phyloP scores from a whole-genome alignment of 2,329 filamentous ascomycete genomes.

The Clonostachys chloroleuca region DNA sequence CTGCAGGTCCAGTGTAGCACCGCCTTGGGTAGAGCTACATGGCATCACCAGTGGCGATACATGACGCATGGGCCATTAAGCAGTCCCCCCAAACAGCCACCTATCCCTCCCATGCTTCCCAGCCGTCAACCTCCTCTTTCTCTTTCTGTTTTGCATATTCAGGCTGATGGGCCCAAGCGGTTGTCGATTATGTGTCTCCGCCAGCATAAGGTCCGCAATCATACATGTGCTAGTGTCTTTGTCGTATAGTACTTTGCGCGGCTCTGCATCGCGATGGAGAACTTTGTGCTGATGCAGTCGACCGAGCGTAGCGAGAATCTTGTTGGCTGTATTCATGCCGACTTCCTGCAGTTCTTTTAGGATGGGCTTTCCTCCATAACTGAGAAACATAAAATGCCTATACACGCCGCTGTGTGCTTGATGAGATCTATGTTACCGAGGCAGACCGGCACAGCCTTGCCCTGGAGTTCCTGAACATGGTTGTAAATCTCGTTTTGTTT shows the following conservation, averaged over 20 bases:
- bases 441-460: slow-evolving; percentile 24
- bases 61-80: no score
- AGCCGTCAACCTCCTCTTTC: slow-evolving; percentile 5
- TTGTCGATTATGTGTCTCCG: slow-evolving; percentile 10
- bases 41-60: no score
- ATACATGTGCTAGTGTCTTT: slow-evolving; percentile 12
- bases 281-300: slow-evolving; percentile 11
- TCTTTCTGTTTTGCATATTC: slow-evolving; percentile 10
- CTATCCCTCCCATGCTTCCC: slow-evolving; percentile 7
- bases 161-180: slow-evolving; percentile 12
- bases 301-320: slow-evolving; percentile 2
- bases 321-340: slow-evolving; percentile 1
- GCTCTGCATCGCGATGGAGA: slow-evolving; percentile 18
- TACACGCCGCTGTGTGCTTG: slow-evolving; percentile 18
- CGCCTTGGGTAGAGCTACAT: no score
- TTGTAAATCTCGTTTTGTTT: slow-evolving; percentile 20
- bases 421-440: slow-evolving; percentile 20
- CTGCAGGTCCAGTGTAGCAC: no score
- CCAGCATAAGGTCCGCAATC: slow-evolving; percentile 23
- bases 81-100: no score
- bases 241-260: slow-evolving; percentile 23
- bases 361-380: slow-evolving; percentile 13
- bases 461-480: slow-evolving; percentile 19
- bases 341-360: neutral
- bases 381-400: slow-evolving; percentile 24